These are phyloP conservation scores for Chalara sp. DNA, from an alignment of 2,329 filamentous ascomycete genomes.

Conservation along the genomic window DNA sequence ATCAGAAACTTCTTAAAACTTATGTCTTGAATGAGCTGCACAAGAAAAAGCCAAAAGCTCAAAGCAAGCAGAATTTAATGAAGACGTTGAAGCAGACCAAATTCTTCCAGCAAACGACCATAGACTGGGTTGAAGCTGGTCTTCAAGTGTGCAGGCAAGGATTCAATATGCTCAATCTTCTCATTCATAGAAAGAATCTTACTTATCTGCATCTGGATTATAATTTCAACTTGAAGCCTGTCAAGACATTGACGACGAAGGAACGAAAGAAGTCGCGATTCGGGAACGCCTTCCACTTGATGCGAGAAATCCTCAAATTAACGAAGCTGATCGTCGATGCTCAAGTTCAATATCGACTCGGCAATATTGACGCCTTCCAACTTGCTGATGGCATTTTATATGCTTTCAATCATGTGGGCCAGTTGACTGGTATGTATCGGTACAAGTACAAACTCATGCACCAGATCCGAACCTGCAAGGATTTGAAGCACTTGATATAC, in stretches of 20 bases:
- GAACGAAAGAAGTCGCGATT: slow-evolving; percentile 99
- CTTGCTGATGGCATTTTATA: slow-evolving; percentile 98
- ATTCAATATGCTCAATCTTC: slow-evolving; percentile 97
- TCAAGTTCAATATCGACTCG: slow-evolving; percentile 93
- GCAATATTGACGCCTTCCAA: slow-evolving; percentile 98
- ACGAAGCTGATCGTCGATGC: slow-evolving; percentile 98
- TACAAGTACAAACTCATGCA: slow-evolving; percentile 99
- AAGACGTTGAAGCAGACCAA: slow-evolving; percentile 91
- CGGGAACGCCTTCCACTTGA: slow-evolving; percentile 97
- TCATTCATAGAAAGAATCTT: slow-evolving; percentile 97
- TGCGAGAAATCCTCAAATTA: slow-evolving; percentile 92
- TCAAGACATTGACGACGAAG: slow-evolving; percentile 97
- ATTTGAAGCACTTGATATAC: slow-evolving; percentile 98
- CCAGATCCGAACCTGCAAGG: slow-evolving; percentile 97
- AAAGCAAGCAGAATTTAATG: slow-evolving; percentile 89
- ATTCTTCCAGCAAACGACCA: slow-evolving; percentile 98
- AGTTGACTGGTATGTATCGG: slow-evolving; percentile 97
- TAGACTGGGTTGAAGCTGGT: slow-evolving; percentile 98
- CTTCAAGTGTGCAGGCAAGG: slow-evolving; percentile 96
- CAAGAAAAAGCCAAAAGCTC: slow-evolving; percentile 89
- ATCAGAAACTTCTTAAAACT: slow-evolving; percentile 94
- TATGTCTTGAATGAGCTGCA: slow-evolving; percentile 96
- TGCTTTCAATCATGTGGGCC: slow-evolving; percentile 97
- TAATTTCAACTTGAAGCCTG: slow-evolving; percentile 98
- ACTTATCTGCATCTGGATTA: slow-evolving; percentile 98